phyloP scores from a whole-genome alignment of 2,329 filamentous ascomycete species.

The Colletotrichum sp. region DNA sequence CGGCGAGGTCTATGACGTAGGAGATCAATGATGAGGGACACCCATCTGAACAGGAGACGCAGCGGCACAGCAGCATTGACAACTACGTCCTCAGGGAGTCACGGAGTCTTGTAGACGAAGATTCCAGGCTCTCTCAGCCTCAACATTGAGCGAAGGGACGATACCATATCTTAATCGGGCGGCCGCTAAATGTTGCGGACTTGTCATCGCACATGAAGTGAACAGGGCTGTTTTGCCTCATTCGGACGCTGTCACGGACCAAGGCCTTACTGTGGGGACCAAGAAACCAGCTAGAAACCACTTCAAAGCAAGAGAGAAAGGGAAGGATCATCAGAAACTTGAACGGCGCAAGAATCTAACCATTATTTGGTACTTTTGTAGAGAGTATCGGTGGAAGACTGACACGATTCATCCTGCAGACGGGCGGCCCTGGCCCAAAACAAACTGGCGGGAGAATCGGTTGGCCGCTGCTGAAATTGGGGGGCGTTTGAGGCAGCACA shows the following conservation, averaged over 20 bases:
- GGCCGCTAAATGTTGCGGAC: background rate
- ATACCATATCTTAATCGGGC: background rate
- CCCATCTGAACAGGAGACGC: fast-evolving
- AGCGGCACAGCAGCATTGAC: fast-evolving
- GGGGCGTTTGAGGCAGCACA: background rate
- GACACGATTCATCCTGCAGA: background rate
- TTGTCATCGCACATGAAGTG: background rate
- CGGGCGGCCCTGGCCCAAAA: background rate
- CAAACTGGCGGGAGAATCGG: background rate
- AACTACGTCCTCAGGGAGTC: fast-evolving
- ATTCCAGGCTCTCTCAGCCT: background rate
- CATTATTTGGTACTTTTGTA: background rate
- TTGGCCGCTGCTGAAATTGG: background rate
- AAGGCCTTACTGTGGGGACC: background rate
- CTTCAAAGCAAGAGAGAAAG: background rate
- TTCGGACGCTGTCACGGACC: background rate
- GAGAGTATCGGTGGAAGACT: background rate
- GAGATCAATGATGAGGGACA: background rate
- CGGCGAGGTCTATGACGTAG: background rate
- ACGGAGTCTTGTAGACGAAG: background rate
- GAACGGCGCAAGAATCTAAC: background rate
- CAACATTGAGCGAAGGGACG: background rate
- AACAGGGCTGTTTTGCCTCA: background rate
- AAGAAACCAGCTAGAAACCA: background rate
- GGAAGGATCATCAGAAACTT: background rate